Evolutionary conservation across 306 rosid species (phyloP).

Genomic region (peach (Prunus persica)): Prunus_persica_NCBIv2 NC_034012.1:15955001-15955500

Average conservation of each 20-base stretch:
- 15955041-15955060: not conserved
- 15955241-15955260: conserved; percentile 53
- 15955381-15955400: conserved; percentile 98
- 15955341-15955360: conserved; percentile 76
- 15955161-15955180: conserved; percentile 89
- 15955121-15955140: conserved; percentile 28
- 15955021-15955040: not conserved
- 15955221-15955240: conserved; percentile 91
- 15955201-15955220: conserved; percentile 84
- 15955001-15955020: not conserved
- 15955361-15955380: conserved; percentile 90
- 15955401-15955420: conserved; percentile 97
- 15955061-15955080: not conserved
- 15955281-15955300: not conserved
- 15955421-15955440: conserved; percentile 75
- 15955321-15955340: conserved; percentile 89
- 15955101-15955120: conserved; percentile 6
- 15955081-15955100: not conserved
- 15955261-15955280: conserved; percentile 15
- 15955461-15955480: not conserved
- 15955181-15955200: conserved; percentile 74
- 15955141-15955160: conserved; percentile 92
- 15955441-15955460: conserved; percentile 27
- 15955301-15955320: not conserved
- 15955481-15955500: not conserved